Evolutionary conservation across 352 stramenopile species (phyloP).

Genomic region (Globisporangium mamillatum): DNA sequence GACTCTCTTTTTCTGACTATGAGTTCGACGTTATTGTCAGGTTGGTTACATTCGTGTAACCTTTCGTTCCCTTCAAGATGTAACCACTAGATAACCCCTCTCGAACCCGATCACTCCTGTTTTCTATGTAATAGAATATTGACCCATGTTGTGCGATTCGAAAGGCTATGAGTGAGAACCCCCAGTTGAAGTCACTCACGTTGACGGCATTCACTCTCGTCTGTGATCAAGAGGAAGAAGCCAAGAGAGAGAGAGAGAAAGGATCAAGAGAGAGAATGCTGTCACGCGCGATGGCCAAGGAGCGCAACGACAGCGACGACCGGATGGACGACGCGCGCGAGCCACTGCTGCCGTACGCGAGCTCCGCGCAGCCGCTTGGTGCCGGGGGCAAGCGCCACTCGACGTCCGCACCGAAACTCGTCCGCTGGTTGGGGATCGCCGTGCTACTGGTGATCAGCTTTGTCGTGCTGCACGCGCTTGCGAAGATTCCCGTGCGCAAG

Average conservation of each 20-base stretch:
- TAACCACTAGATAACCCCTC: neutral
- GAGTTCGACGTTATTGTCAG: neutral
- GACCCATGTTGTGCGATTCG: neutral
- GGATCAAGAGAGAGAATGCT: slow-evolving; percentile 10
- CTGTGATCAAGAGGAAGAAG: neutral
- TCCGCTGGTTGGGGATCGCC: slow-evolving; percentile 13
- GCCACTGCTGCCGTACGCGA: slow-evolving; percentile 18
- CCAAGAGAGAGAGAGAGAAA: neutral
- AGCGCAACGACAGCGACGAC: slow-evolving; percentile 13
- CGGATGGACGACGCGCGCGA: slow-evolving; percentile 9
- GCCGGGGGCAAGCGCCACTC: neutral
- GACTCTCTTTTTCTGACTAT: slow-evolving; percentile 6
- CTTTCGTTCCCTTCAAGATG: neutral
- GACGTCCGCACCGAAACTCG: slow-evolving; percentile 1
- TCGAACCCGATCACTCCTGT: neutral
- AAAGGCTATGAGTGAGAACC: neutral
- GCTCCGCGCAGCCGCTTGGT: neutral
- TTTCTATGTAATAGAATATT: neutral
- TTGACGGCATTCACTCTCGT: slow-evolving; percentile 6
- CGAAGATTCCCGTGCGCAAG: slow-evolving; percentile 48
- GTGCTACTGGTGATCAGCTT: slow-evolving; percentile 26
- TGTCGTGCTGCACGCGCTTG: slow-evolving; percentile 35
- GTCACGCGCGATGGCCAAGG: slow-evolving; percentile 17
- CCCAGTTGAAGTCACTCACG: slow-evolving; percentile 12
- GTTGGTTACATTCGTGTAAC: neutral